phyloP scores from a whole-genome alignment of 2,329 filamentous ascomycete genomes.

The Fusarium sp. region DNA sequence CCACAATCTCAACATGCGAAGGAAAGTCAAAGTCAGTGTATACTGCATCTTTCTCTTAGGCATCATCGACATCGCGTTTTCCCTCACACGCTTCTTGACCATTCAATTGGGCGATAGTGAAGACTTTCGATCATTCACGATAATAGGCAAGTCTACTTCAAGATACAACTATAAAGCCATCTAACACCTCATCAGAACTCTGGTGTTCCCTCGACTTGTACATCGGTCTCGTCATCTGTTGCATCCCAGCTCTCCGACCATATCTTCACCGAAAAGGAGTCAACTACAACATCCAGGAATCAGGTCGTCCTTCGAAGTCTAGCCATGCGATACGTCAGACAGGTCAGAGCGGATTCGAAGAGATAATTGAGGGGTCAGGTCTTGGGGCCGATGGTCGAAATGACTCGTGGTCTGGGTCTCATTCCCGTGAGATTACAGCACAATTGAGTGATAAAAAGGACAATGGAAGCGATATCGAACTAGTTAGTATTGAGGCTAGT shows the following conservation, averaged over 20 bases:
- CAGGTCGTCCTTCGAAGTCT: not conserved
- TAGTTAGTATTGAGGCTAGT: not conserved
- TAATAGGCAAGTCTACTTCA: not conserved
- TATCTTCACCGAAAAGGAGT: slow-evolving; percentile 15
- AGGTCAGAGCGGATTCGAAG: slow-evolving; percentile 11
- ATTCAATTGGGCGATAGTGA: slow-evolving; percentile 1
- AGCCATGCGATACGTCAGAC: not conserved
- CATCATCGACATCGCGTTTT: slow-evolving; percentile 30
- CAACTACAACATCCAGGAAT: slow-evolving; percentile 1
- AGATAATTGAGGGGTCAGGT: slow-evolving; percentile 12
- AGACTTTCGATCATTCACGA: slow-evolving; percentile 21
- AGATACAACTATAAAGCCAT: fast-evolving
- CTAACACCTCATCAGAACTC: not conserved
- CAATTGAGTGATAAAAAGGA: slow-evolving; percentile 16
- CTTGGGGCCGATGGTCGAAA: not conserved
- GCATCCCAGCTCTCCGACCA: slow-evolving; percentile 30
- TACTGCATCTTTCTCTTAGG: slow-evolving; percentile 31
- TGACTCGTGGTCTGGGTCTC: not conserved
- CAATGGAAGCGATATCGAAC: slow-evolving; percentile 4
- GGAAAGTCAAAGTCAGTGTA: slow-evolving; percentile 15
- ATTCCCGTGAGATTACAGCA: not conserved
- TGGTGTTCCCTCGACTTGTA: slow-evolving; percentile 33
- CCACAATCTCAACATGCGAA: slow-evolving; percentile 22
- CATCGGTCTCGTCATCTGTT: slow-evolving; percentile 31
- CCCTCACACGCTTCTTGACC: slow-evolving; percentile 25